A percentile compares a stretch with the other conserved stretches of the same genome.
phyloP scores from a whole-genome alignment of 1,139 yeast genomes.

The Zygosaccharomyces pseudobailii region DNA sequence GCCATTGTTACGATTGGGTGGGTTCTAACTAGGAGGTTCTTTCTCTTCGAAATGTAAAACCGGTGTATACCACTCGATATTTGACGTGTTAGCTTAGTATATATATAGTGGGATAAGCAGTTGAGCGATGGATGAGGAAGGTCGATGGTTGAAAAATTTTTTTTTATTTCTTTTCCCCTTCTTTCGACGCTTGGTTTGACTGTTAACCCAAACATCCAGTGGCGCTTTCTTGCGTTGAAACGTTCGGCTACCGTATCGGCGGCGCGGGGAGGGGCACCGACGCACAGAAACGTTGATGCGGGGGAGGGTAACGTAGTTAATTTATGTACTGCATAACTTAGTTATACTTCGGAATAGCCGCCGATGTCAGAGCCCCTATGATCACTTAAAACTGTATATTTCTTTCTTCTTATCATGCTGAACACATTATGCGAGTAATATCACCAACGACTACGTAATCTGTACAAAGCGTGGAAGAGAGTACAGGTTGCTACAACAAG shows the following conservation, averaged over 20 bases:
- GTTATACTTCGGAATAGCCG: neutral
- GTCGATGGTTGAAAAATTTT: conserved; percentile 1
- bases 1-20: conserved; percentile 45
- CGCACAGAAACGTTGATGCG: neutral
- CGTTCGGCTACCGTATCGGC: no score
- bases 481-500: no score
- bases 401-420: no score
- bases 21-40: neutral
- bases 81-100: neutral
- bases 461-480: no score
- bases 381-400: no score
- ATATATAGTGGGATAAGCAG: neutral
- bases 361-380: no score
- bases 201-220: conserved; percentile 1
- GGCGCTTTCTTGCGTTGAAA: neutral
- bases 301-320: neutral
- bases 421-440: no score
- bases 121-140: neutral
- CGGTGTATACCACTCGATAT: neutral
- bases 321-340: neutral
- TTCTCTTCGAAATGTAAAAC: neutral
- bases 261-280: neutral
- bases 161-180: neutral
- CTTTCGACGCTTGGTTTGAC: neutral
- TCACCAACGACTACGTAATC: no score